Conservation (phyloP, 1,284 basidiomycete genomes). For the Kalmanozyma brasiliensis region DNA sequence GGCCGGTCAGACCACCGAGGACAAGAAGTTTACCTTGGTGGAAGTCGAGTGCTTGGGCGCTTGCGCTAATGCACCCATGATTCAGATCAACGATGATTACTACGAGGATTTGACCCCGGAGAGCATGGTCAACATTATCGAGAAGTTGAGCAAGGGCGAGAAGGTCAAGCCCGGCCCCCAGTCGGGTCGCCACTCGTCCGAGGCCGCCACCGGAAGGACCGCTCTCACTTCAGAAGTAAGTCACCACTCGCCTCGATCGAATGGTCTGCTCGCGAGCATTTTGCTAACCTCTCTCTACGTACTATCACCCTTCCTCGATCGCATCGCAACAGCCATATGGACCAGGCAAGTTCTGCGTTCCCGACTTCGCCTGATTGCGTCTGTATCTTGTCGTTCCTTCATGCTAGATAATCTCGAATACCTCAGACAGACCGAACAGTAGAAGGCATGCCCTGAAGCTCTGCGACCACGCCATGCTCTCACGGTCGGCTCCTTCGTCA, state of each 20-base stretch:
- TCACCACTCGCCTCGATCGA: conserved; percentile 39
- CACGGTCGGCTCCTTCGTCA: too few relatives aligned
- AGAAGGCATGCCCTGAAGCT: too few relatives aligned
- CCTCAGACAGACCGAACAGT: too few relatives aligned
- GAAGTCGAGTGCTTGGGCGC: conserved; percentile 98
- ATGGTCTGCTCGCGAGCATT: too few relatives aligned
- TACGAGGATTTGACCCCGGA: conserved; percentile 97
- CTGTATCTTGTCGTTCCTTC: neutral
- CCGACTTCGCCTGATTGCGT: conserved; percentile 76
- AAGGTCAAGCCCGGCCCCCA: conserved; percentile 93
- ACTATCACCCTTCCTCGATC: neutral
- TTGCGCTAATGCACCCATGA: conserved; percentile 99
- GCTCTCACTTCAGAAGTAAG: conserved; percentile 82
- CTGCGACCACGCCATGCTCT: too few relatives aligned
- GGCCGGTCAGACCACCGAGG: conserved; percentile 89
- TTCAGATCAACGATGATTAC: conserved; percentile 95
- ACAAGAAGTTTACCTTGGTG: conserved; percentile 95
- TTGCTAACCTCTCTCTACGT: conserved; percentile 8
- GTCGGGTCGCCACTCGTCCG: conserved; percentile 82
- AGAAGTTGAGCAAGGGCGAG: conserved; percentile 84
- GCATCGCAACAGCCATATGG: conserved; percentile 81
- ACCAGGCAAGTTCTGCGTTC: conserved; percentile 86
- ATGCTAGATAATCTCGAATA: conserved; percentile 27
- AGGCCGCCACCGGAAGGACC: conserved; percentile 82
- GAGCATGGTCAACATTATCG: conserved; percentile 86